Conservation (phyloP, 2,329 filamentous ascomycete species). For the Ceratocystis colombiana region DNA sequence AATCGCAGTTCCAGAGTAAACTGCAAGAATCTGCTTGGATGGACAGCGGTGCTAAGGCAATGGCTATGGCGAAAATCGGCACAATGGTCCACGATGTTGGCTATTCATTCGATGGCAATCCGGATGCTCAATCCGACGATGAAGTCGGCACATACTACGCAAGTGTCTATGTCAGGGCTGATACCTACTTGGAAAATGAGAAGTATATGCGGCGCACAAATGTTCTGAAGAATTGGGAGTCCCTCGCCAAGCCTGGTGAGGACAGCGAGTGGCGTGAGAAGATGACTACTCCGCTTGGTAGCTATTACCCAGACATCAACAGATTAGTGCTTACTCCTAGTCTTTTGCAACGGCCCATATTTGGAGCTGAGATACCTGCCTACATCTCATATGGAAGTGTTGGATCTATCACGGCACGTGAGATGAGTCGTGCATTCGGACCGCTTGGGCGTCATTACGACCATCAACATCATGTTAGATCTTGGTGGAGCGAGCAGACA, state of each 20-base stretch:
- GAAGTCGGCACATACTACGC: constrained; percentile 50
- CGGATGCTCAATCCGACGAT: constrained; percentile 49
- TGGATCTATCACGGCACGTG: constrained; percentile 56
- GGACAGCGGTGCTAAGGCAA: constrained; percentile 47
- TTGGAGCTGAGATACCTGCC: constrained; percentile 50
- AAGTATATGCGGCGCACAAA: constrained; percentile 42
- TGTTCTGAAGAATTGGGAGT: constrained; percentile 43
- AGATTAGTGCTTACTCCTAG: constrained; percentile 60
- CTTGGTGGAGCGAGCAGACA: constrained; percentile 57
- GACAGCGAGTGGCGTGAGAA: constrained; percentile 52
- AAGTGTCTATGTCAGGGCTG: constrained; percentile 40
- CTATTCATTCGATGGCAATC: constrained; percentile 47
- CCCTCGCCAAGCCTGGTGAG: constrained; percentile 50
- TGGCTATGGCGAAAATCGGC: constrained; percentile 54
- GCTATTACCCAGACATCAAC: constrained; percentile 55
- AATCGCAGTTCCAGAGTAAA: constrained; percentile 48
- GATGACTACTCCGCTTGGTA: constrained; percentile 54
- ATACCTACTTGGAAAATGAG: constrained; percentile 49
- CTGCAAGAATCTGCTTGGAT: constrained; percentile 39
- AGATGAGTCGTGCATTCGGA: constrained; percentile 62
- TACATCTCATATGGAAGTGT: constrained; percentile 62
- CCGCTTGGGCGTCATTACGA: constrained; percentile 57
- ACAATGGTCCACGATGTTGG: constrained; percentile 60
- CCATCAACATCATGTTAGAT: constrained; percentile 51
- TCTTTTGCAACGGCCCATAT: constrained; percentile 59